Base-by-base conservation (phyloP, 768 basidiomycete genomes). In the Butyriboletus loyo region DNA sequence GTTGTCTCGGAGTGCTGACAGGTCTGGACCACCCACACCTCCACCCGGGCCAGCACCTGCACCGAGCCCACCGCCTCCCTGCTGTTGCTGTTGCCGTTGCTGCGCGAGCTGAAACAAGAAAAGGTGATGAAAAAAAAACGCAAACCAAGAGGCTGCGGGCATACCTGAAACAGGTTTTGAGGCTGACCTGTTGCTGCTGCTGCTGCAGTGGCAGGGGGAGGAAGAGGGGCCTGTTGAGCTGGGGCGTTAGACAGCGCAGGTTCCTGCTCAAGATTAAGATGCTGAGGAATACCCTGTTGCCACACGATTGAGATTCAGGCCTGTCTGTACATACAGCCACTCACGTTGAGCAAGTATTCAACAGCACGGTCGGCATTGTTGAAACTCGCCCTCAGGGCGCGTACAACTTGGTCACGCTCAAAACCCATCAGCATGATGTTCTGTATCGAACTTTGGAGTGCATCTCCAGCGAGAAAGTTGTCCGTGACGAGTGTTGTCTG, bases 361-460 rank as follows among this genome's bases (percentile, higher is more conserved):
- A 93, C 96, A 7, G 97, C 97, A 28, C 97, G 82, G 62, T 98
- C 94, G 8, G 97, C 90, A 72, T 99, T 98, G 72, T 99, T 99
- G 75, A 81, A 99, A 66, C 91, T 94, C 25, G 95, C 97, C 53
- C 92, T 79, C 67, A 99, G 67, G 4, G 95, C 94, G 15, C 85
- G 81, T 63, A 85, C 70, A 37, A 98, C 92, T 63, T 92, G 83
- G 4, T 94, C 93, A 35, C 85, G 79, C 54, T 82, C 79, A 62
- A 95, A 98, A 7, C 97, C 97, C 97, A 99, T 98, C 60, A 92
- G 91, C 35, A 85, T 73, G 82, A 99, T 93, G 66, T 87, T 87
- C 44, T 75, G 71, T 60, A 98, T 86, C 7, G 92, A 84, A 7
- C 77, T 67, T 66, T 98, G 85, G 4, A 98, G 78, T 4, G 78